Evolutionary conservation across 78 protist genomes (phyloP).

Genomic region (Monocercomonoides exilis): DNA sequence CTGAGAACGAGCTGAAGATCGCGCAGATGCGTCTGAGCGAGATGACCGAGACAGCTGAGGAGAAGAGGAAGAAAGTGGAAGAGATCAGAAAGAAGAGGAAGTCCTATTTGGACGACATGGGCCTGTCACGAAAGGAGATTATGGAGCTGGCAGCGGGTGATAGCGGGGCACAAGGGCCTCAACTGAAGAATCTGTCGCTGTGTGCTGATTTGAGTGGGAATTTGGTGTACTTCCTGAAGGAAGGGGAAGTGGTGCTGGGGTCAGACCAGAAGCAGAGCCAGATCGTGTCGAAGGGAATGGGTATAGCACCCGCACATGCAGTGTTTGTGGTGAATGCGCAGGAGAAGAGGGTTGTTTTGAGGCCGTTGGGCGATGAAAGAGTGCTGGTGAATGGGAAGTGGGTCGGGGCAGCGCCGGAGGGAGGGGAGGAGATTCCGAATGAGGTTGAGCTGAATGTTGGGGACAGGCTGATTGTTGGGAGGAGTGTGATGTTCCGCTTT

Average conservation of each 20-base stretch:
- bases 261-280: neutral
- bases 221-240: neutral
- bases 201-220: neutral
- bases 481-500: neutral
- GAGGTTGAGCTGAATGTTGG: neutral
- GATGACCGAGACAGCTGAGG: neutral
- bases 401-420: neutral
- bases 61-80: neutral
- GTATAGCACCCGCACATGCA: neutral
- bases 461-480: neutral
- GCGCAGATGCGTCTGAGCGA: neutral
- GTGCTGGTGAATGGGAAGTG: neutral
- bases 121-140: neutral
- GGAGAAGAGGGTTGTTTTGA: neutral
- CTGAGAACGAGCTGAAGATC: neutral
- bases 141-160: neutral
- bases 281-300: neutral
- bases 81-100: neutral
- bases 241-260: neutral
- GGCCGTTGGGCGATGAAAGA: neutral
- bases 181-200: neutral
- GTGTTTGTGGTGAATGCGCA: neutral
- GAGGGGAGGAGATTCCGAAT: neutral
- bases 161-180: neutral
- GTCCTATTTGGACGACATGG: neutral